Evolutionary conservation across 2,329 filamentous ascomycete genomes (phyloP), one percentile per base, ranked within the genome.

Genomic region (Paraphaeosphaeria minitans): DNA sequence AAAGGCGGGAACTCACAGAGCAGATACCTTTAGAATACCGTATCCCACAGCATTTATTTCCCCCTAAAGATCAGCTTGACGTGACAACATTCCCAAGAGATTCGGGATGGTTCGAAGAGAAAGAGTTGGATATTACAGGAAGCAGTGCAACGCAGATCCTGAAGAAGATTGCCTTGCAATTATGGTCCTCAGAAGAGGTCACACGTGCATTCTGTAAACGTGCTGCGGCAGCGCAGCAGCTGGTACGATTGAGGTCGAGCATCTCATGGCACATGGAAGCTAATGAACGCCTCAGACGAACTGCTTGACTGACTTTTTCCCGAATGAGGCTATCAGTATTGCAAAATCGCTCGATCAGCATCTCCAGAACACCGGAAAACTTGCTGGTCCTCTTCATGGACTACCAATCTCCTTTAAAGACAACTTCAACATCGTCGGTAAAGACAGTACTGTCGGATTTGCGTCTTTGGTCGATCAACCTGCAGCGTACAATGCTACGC

Each of bases 351-450:
- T 86, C 0, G 85, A 88, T 66, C 76, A 81, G 0, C 78, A 85
- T 57, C 77, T 84, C 4, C 63, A 74, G 21, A 75, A 73, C 50
- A 82, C 76, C 13, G 80, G 80, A 27, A 74, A 78, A 61, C 72
- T 81, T 0, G 75, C 83, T 39, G 89, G 89, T 0, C 88, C 89
- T 1, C 80, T 92, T 1, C 89, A 92, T 72, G 89, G 87, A 71
- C 58, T 89, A 0, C 86, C 87, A 0, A 78, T 89, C 49, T 85
- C 87, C 0, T 81, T 92, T 48, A 92, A 92, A 68, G 89, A 92
- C 75, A 87, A 88, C 68, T 88, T 91, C 79, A 83, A 90, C 58
- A 77, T 90, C 14, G 71, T 74, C 2, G 86, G 86, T 6, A 79
- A 86, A 13, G 86, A 88, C 61, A 79, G 85, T 22, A 87, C 86